Conservation (phyloP, 2,329 filamentous ascomycete genomes). For the Cordyceps cicadae region DNA sequence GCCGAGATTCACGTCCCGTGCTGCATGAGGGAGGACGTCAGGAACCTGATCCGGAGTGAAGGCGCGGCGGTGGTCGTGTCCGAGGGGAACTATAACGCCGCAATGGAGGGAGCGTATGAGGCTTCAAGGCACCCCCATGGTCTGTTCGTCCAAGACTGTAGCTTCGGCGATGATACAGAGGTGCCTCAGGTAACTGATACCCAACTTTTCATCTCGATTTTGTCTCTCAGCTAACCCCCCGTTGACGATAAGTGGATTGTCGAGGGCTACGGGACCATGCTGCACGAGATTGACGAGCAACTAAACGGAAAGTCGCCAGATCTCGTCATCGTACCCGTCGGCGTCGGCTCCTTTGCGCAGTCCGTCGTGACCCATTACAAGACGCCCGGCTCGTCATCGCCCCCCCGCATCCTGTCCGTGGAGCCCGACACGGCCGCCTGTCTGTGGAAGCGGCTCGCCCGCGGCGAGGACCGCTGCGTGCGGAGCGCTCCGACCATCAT, state of each 20-base stretch:
- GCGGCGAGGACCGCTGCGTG: conserved; percentile 40
- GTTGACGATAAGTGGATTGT: conserved; percentile 59
- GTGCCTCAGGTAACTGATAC: conserved; percentile 45
- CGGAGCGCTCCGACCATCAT: conserved; percentile 58
- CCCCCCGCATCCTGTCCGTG: conserved; percentile 49
- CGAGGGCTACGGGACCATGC: conserved; percentile 68
- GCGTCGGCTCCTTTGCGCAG: conserved; percentile 63
- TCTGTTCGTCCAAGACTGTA: conserved; percentile 60
- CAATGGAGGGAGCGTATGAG: conserved; percentile 41
- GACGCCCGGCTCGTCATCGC: conserved; percentile 18
- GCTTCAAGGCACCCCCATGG: conserved; percentile 29
- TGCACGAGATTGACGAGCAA: conserved; percentile 59
- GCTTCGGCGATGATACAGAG: conserved; percentile 56
- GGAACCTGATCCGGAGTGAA: conserved; percentile 49
- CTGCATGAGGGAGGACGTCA: conserved; percentile 46
- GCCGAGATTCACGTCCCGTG: conserved; percentile 55
- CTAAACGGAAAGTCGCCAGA: conserved; percentile 29
- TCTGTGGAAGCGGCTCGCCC: conserved; percentile 43
- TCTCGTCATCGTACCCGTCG: conserved; percentile 56
- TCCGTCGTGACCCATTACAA: conserved; percentile 61
- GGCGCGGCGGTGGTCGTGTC: conserved; percentile 51
- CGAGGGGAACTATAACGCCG: conserved; percentile 55
- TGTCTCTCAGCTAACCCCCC: not conserved
- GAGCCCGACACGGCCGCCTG: conserved; percentile 61
- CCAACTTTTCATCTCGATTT: not conserved